Percentiles rank a stretch among this genome's conserved stretches.
Conservation (phyloP, 306 rosid species). For the Prinsepia uniflora region DNA sequence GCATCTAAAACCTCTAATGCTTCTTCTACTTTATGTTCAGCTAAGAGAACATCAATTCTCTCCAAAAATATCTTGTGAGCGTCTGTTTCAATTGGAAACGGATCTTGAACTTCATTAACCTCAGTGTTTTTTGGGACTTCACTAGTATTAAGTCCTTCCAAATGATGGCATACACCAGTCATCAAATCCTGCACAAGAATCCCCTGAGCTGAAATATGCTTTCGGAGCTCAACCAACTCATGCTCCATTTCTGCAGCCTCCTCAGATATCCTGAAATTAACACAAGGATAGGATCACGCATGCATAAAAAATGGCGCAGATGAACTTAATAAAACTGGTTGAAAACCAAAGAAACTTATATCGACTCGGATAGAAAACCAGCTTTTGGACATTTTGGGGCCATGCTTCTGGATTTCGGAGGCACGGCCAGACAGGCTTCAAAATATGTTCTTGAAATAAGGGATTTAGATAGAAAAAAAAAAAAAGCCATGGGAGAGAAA, state of each 20-base stretch:
- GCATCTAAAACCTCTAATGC: constrained; percentile 86
- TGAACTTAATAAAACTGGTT: background rate
- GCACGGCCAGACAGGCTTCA: background rate
- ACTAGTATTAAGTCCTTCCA: constrained; percentile 67
- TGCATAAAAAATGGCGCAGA: background rate
- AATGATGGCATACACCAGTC: constrained; percentile 84
- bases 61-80: constrained; percentile 55
- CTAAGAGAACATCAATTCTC: constrained; percentile 68
- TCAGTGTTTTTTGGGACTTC: constrained; percentile 44
- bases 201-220: constrained; percentile 85
- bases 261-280: constrained; percentile 74
- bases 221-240: constrained; percentile 80
- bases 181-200: constrained; percentile 92
- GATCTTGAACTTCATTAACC: constrained; percentile 49
- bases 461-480: background rate
- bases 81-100: constrained; percentile 40
- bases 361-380: background rate
- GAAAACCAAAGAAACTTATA: background rate
- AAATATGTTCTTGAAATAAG: background rate
- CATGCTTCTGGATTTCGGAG: background rate
- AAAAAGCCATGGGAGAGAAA: background rate
- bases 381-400: background rate
- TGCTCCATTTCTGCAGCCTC: constrained; percentile 94
- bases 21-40: constrained; percentile 85
- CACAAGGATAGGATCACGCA: constrained; percentile 18